Percentiles rank a stretch among this genome's conserved stretches.
These are phyloP conservation scores for Fusarium pseudocircinatum DNA, from an alignment of 2,329 filamentous ascomycete genomes.

Conservation along the genomic window DNA sequence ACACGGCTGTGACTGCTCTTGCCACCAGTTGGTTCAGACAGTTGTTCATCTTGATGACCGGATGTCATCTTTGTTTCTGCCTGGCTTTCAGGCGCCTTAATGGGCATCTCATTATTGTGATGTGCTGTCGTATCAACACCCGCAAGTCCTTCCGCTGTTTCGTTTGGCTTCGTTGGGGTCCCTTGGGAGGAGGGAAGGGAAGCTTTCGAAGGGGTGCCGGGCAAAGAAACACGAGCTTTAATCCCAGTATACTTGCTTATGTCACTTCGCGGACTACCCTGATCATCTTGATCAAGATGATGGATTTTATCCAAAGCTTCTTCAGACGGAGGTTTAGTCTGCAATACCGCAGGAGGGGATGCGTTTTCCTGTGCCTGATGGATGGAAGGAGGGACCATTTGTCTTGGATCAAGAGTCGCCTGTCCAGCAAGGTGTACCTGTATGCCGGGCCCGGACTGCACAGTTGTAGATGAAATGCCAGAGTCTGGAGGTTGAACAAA, in stretches of 20 bases:
- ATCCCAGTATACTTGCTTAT: neutral
- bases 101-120: neutral
- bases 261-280: constrained; percentile 10
- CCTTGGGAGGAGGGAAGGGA: neutral
- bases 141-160: neutral
- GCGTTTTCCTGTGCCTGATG: neutral
- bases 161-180: neutral
- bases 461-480: neutral
- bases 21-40: neutral
- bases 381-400: neutral
- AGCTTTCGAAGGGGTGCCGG: constrained; percentile 15
- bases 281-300: neutral
- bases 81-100: neutral
- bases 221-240: constrained; percentile 39
- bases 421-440: constrained; percentile 1
- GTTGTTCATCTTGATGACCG: neutral
- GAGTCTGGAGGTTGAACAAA: neutral
- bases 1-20: constrained; percentile 12
- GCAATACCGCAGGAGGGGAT: constrained; percentile 12
- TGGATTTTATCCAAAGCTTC: constrained; percentile 34
- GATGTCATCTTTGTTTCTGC: neutral
- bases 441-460: neutral
- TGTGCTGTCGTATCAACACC: neutral
- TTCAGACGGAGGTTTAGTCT: constrained; percentile 46
- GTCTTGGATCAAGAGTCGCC: neutral